These are phyloP conservation scores for Chytriomyces confervae DNA, from an alignment of 192 early-diverging fungal genomes.

Conservation along the genomic window DNA sequence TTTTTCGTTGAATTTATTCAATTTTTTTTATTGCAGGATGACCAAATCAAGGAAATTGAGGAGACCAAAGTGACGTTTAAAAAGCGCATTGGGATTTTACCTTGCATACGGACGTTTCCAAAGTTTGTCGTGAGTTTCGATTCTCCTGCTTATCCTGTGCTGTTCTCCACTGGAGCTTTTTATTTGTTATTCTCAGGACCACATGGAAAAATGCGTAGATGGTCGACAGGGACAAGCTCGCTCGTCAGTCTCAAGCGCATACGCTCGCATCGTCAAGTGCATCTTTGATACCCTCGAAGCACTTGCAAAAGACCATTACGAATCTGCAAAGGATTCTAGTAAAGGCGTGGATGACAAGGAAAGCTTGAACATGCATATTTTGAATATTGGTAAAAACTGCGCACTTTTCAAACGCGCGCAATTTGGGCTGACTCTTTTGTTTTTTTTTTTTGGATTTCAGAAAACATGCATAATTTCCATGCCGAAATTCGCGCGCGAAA, in stretches of 20 bases:
- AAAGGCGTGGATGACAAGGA: conserved; percentile 83
- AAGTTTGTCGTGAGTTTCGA: conserved; percentile 39
- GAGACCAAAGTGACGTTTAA: conserved; percentile 88
- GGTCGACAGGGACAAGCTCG: conserved; percentile 63
- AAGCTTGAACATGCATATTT: conserved; percentile 81
- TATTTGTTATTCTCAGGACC: conserved; percentile 39
- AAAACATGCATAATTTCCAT: conserved; percentile 96
- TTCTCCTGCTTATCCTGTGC: conserved; percentile 37
- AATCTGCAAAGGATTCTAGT: conserved; percentile 41
- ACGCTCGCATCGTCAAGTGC: conserved; percentile 77
- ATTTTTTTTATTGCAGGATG: conserved; percentile 57
- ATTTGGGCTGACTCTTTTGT: neutral
- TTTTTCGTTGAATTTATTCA: conserved; percentile 22
- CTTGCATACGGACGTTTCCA: conserved; percentile 89
- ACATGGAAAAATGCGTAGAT: conserved; percentile 71
- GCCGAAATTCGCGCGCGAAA: conserved; percentile 78
- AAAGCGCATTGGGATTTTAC: conserved; percentile 87
- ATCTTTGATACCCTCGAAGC: conserved; percentile 90
- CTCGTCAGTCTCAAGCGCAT: conserved; percentile 74
- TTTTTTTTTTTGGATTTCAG: conserved; percentile 49
- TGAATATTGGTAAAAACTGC: conserved; percentile 65
- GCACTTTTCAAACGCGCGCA: conserved; percentile 1
- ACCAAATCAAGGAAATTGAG: conserved; percentile 89
- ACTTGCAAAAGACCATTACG: conserved; percentile 64
- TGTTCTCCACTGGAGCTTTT: neutral